Percentiles rank a stretch among this genome's conserved stretches.
Conservation (phyloP, 768 basidiomycete genomes). For the Wakefieldia striispora region DNA sequence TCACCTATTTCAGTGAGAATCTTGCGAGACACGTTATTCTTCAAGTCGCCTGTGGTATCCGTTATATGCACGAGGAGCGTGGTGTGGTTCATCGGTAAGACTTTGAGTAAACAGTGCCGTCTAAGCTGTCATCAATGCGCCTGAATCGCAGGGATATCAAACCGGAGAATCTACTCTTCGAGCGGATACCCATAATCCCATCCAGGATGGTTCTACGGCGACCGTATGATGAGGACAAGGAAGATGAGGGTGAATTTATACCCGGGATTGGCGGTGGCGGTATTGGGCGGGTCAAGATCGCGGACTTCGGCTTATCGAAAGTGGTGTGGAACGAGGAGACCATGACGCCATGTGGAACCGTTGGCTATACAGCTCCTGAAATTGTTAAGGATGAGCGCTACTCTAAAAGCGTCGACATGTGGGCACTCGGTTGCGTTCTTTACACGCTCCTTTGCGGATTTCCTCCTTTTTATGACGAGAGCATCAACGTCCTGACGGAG, state of each 20-base stretch:
- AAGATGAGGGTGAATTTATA: slow-evolving; percentile 95
- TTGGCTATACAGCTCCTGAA: slow-evolving; percentile 98
- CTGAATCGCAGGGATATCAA: slow-evolving; percentile 74
- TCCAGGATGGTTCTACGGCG: slow-evolving; percentile 71
- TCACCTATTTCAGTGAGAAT: slow-evolving; percentile 97
- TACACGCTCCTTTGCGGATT: slow-evolving; percentile 98
- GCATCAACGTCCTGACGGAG: slow-evolving; percentile 95
- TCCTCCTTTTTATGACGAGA: slow-evolving; percentile 98
- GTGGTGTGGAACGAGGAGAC: slow-evolving; percentile 99
- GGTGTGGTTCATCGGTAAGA: slow-evolving; percentile 90
- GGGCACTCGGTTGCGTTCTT: slow-evolving; percentile 98
- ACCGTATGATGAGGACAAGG: slow-evolving; percentile 97
- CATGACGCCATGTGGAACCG: slow-evolving; percentile 99
- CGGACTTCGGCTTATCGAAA: slow-evolving; percentile 96
- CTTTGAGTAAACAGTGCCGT: neutral
- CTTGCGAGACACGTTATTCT: slow-evolving; percentile 97
- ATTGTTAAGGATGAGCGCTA: slow-evolving; percentile 99
- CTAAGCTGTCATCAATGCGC: neutral
- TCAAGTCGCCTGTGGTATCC: slow-evolving; percentile 91
- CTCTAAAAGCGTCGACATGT: slow-evolving; percentile 98
- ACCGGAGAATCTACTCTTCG: slow-evolving; percentile 95
- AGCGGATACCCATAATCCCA: slow-evolving; percentile 87
- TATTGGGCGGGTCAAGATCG: slow-evolving; percentile 97
- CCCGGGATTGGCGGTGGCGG: slow-evolving; percentile 93
- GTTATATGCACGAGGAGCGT: slow-evolving; percentile 94